Evolutionary conservation across 2,329 filamentous ascomycete species (phyloP).

Genomic region (Exophiala viscosa): DNA sequence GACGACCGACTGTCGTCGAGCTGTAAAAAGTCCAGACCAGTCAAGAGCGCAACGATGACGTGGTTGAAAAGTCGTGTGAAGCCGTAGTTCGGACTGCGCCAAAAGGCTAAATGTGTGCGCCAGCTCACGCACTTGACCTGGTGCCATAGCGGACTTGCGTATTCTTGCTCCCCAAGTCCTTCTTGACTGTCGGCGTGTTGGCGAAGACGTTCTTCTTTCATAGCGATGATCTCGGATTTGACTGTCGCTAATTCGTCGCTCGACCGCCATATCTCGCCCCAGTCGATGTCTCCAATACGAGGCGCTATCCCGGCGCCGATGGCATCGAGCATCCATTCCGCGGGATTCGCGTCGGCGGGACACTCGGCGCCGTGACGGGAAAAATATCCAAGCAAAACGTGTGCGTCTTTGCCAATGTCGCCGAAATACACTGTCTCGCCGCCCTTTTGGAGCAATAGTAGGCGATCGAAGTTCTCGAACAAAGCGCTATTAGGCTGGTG

Average conservation of each 20-base stretch:
- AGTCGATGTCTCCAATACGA: conserved; percentile 70
- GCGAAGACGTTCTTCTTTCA: conserved; percentile 61
- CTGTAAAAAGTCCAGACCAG: conserved; percentile 74
- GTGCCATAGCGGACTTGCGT: conserved; percentile 72
- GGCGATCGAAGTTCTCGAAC: conserved; percentile 82
- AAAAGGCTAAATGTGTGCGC: conserved; percentile 74
- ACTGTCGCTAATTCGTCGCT: conserved; percentile 65
- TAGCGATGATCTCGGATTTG: conserved; percentile 63
- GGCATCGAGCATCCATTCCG: conserved; percentile 51
- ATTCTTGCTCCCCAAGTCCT: conserved; percentile 63
- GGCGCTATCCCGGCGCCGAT: conserved; percentile 71
- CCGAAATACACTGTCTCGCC: conserved; percentile 84
- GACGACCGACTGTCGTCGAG: conserved; percentile 71
- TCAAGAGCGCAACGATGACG: conserved; percentile 70
- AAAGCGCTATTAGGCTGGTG: conserved; percentile 83
- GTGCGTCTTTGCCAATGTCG: conserved; percentile 72
- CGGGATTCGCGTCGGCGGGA: conserved; percentile 51
- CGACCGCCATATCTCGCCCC: conserved; percentile 74
- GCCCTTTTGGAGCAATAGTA: conserved; percentile 73
- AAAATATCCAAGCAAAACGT: conserved; percentile 63
- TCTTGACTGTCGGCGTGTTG: conserved; percentile 44
- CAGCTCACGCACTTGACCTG: conserved; percentile 72
- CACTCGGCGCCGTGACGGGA: conserved; percentile 53
- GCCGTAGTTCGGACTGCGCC: conserved; percentile 82
- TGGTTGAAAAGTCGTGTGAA: conserved; percentile 87